These are phyloP conservation scores for Orbilia brochopaga DNA, from an alignment of 2,329 filamentous ascomycete genomes.

Conservation along the genomic window DNA sequence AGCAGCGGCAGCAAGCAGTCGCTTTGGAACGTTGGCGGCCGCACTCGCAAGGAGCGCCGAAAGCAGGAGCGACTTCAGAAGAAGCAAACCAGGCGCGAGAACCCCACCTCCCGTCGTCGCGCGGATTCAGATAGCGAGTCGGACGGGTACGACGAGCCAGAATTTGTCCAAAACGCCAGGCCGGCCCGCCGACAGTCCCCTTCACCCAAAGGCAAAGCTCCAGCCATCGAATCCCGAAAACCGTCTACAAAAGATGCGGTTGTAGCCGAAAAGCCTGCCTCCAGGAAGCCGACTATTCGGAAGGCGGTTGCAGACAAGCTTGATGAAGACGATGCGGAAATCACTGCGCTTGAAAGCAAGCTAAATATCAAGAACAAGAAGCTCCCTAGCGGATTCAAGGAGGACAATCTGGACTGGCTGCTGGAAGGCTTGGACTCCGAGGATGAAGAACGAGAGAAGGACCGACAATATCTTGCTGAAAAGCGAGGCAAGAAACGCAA, in stretches of 20 bases:
- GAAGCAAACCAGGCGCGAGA: slow-evolving; percentile 59
- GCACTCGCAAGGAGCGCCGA: slow-evolving; percentile 68
- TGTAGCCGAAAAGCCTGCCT: background rate
- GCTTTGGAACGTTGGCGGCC: slow-evolving; percentile 52
- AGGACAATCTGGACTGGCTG: slow-evolving; percentile 82
- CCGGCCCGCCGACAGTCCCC: slow-evolving; percentile 42
- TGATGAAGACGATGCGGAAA: slow-evolving; percentile 83
- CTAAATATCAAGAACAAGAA: slow-evolving; percentile 80
- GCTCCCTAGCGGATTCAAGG: slow-evolving; percentile 73
- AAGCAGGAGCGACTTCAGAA: slow-evolving; percentile 70
- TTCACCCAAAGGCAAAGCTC: slow-evolving; percentile 51
- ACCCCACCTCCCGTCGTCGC: slow-evolving; percentile 18
- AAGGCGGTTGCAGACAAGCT: slow-evolving; percentile 67
- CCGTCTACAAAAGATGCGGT: slow-evolving; percentile 16
- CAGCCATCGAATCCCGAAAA: slow-evolving; percentile 36
- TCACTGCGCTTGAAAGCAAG: slow-evolving; percentile 83
- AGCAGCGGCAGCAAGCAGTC: slow-evolving; percentile 53
- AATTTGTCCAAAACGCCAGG: slow-evolving; percentile 4
- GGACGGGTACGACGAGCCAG: slow-evolving; percentile 22
- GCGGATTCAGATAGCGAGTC: slow-evolving; percentile 12
- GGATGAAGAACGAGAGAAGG: slow-evolving; percentile 67
- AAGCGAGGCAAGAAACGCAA: slow-evolving; percentile 62
- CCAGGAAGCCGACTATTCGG: slow-evolving; percentile 51
- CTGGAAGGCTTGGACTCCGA: slow-evolving; percentile 70
- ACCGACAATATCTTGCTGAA: slow-evolving; percentile 56